Base-by-base conservation (phyloP, 257 asterid species). In the Echites panduratus region DNA sequence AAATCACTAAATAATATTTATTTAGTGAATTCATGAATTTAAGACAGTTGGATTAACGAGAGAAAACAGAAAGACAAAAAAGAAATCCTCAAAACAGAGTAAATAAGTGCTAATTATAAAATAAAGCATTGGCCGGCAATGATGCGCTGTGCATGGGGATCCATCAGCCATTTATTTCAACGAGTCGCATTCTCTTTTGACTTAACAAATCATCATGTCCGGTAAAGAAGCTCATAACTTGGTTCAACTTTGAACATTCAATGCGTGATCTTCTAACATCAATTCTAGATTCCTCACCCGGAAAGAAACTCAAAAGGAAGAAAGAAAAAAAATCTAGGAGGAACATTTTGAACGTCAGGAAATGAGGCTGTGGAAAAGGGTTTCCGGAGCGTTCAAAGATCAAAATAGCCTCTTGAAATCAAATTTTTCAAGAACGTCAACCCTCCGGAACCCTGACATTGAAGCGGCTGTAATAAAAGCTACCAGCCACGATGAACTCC, bases 331-430 rank as follows among this genome's bases (percentile, higher is more conserved):
- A 24, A 12, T 14, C 44, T 41, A n/a, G n/a, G n/a, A n/a, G n/a
- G n/a, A 12, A 14, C 10, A 29, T 53, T 26, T 53, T 26, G 38
- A 52, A 48, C 71, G 11, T 49, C 59, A 72, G 81, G 83, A 78
- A 74, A 85, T 91, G 97, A 86, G 87, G 95, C 92, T 89, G 20
- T 91, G 96, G 98, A 77, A 70, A 53, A 89, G 87, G 84, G 93
- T 89, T 76, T 76, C 86, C 68, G 96, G 85, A 50, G 80, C 70
- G 12, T 52, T 87, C n/a, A 94, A 91, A 75, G 99, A 94, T 77
- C 88, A 78, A 19, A 84, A 76, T 71, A 91, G 97, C 89, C 66
- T 89, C 27, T 87, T 85, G 89, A 80, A 82, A 27, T 85, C 96
- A 1, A 83, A 80, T 72, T 77, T 91, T 10, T 73, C 89, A 26